phyloP scores from a whole-genome alignment of 768 basidiomycete species.

The Tubosaeta brunneosetosa region DNA sequence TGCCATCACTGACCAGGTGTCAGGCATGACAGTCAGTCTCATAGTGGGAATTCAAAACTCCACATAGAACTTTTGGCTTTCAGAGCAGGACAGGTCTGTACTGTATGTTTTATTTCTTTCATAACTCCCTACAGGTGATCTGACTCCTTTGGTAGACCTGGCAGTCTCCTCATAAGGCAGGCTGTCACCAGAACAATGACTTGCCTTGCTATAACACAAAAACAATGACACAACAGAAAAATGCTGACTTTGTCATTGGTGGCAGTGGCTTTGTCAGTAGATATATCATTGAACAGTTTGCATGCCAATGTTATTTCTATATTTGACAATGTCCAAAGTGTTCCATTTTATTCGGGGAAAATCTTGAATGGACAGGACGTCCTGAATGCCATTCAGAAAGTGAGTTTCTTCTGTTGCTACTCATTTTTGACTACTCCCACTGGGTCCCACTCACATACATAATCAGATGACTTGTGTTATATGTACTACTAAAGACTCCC shows the following conservation, averaged over 20 bases:
- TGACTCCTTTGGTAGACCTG: too few species aligned
- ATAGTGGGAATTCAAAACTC: too few species aligned
- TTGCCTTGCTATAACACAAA: not conserved
- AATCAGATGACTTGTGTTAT: too few species aligned
- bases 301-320: slow-evolving; percentile 79
- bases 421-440: not conserved
- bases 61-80: too few species aligned
- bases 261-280: slow-evolving; percentile 91
- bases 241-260: slow-evolving; percentile 88
- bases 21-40: too few species aligned
- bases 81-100: too few species aligned
- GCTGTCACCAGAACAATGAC: too few species aligned
- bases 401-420: slow-evolving; percentile 28
- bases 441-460: slow-evolving; percentile 26
- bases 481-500: too few species aligned
- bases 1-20: too few species aligned
- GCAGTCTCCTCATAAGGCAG: too few species aligned
- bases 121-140: too few species aligned
- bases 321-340: slow-evolving; percentile 89
- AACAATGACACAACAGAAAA: slow-evolving; percentile 35
- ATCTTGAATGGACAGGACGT: slow-evolving; percentile 76
- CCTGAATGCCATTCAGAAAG: slow-evolving; percentile 67
- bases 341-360: slow-evolving; percentile 86
- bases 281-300: slow-evolving; percentile 82
- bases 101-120: too few species aligned